Evolutionary conservation across 1,139 yeast genomes (phyloP), one percentile per base, ranked within the genome.

Genomic region (Nakaseomyces bracarensis): DNA sequence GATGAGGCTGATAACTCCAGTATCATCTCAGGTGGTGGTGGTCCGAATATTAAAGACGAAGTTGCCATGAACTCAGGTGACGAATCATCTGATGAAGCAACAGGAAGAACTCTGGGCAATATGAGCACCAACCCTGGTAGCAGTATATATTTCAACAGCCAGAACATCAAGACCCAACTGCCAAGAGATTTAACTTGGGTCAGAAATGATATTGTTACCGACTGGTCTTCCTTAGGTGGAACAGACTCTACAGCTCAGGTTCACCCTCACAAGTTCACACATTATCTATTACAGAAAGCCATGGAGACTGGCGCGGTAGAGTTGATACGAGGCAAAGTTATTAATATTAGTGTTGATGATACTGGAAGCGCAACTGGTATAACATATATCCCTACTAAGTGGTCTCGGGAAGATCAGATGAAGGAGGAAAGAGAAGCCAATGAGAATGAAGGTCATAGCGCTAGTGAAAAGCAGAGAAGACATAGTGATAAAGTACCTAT

Each of bases 241-340:
- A 74, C 77, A 23, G 91, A 82, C 48, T 80, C 95, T 10, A 89
- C 97, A 1, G 97, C 96, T 0, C 98, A 91, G 64, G 96, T 91
- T 9, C 97, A 91, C 60, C 98, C 98, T 2, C 86, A 83, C 66
- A 82, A 82, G 60, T 89, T 91, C 62, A 89, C 97, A 22, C 84
- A 81, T 44, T 82, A 75, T 56, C 70, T 91, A 10, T 68, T 91
- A 49, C 76, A 78, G 51, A 82, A 84, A 60, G 95, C 95, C 26
- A 76, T 83, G 48, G 89, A 83, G 53, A 67, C 82, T 2, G 95
- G 94, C 2, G 78, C 86, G n/a, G 83, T 87, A 15, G 94, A 84
- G 52, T 68, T 91, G 41, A 71, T 89, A 21, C 70, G 84, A 43
- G 98, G 96, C 28, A 84, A 85, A 64, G 96, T 85, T 23, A 75